These are phyloP conservation scores for Dioszegia hungarica DNA, from an alignment of 768 basidiomycete genomes.

Conservation along the genomic window DNA sequence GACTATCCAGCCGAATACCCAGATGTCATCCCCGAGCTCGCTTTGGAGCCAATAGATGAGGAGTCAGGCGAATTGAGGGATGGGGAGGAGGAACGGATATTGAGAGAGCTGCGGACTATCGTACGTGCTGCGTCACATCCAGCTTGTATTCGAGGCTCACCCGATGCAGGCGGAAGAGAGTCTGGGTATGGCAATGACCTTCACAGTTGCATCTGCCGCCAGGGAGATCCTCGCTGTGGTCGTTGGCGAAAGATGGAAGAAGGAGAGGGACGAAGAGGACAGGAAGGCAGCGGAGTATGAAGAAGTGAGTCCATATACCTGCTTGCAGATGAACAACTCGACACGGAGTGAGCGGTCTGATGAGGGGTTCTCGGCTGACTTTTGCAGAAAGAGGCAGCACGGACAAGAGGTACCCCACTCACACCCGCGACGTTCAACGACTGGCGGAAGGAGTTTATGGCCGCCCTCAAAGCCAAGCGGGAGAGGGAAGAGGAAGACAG, in stretches of 20 bases:
- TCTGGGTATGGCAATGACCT: constrained; percentile 85
- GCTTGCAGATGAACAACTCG: too few relatives aligned
- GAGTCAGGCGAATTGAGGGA: constrained; percentile 54
- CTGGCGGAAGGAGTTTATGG: constrained; percentile 77
- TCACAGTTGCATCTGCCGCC: constrained; percentile 80
- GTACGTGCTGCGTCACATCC: too few relatives aligned
- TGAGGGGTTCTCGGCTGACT: too few relatives aligned
- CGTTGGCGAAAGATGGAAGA: constrained; percentile 58
- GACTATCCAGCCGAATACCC: constrained; percentile 80
- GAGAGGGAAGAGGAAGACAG: constrained; percentile 71
- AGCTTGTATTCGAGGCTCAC: too few relatives aligned
- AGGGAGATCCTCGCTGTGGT: constrained; percentile 68
- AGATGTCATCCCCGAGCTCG: constrained; percentile 69
- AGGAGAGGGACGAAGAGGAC: constrained; percentile 63
- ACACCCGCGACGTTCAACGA: constrained; percentile 71
- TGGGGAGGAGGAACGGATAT: constrained; percentile 57
- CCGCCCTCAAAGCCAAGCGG: constrained; percentile 59
- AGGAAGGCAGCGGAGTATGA: constrained; percentile 66
- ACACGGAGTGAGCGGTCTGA: too few relatives aligned
- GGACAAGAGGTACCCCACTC: constrained; percentile 86
- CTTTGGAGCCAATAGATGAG: constrained; percentile 57
- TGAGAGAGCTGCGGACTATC: constrained; percentile 58
- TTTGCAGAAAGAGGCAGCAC: constrained; percentile 75
- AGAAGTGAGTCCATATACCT: constrained; percentile 55
- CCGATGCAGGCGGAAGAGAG: constrained; percentile 48